These are phyloP conservation scores for Penicillium sp. DNA, from an alignment of 2,329 filamentous ascomycete species.

Conservation along the genomic window DNA sequence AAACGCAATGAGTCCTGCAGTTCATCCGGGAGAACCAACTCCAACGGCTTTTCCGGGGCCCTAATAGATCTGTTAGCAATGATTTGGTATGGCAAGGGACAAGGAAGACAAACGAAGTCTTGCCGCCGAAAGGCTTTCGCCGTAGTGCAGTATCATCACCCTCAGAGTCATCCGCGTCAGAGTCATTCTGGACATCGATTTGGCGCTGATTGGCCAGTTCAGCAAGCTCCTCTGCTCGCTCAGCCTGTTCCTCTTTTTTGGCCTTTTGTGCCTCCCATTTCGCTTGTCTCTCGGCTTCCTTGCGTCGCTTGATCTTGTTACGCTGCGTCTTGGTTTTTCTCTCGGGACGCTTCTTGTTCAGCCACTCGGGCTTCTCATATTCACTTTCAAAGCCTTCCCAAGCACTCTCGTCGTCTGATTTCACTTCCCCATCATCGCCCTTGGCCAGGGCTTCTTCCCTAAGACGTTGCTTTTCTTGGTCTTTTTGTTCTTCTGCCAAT, in stretches of 20 bases:
- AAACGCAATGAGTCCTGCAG: constrained; percentile 72
- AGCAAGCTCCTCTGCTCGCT: constrained; percentile 65
- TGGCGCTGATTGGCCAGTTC: constrained; percentile 46
- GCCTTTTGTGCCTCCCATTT: constrained; percentile 72
- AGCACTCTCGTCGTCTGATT: constrained; percentile 81
- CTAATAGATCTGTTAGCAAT: constrained; percentile 25
- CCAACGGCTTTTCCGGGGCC: constrained; percentile 66
- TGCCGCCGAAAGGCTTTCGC: constrained; percentile 65
- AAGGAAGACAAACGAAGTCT: constrained; percentile 42
- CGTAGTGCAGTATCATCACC: constrained; percentile 61
- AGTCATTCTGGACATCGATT: constrained; percentile 41
- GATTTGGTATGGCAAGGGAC: neutral
- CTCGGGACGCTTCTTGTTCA: constrained; percentile 68
- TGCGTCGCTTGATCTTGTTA: constrained; percentile 81
- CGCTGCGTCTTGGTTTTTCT: constrained; percentile 81
- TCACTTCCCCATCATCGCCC: constrained; percentile 66
- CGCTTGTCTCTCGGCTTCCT: constrained; percentile 72
- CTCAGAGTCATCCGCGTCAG: constrained; percentile 36
- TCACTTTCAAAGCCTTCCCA: constrained; percentile 88
- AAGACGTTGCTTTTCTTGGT: constrained; percentile 61
- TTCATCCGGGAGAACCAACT: constrained; percentile 77
- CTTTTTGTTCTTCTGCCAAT: constrained; percentile 59
- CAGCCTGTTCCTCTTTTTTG: constrained; percentile 64
- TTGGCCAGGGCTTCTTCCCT: constrained; percentile 68
- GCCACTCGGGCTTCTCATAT: constrained; percentile 59